Evolutionary conservation across 306 rosid species (phyloP), one percentile per base, ranked within the genome.

Genomic region (Dryas octopetala): DNA sequence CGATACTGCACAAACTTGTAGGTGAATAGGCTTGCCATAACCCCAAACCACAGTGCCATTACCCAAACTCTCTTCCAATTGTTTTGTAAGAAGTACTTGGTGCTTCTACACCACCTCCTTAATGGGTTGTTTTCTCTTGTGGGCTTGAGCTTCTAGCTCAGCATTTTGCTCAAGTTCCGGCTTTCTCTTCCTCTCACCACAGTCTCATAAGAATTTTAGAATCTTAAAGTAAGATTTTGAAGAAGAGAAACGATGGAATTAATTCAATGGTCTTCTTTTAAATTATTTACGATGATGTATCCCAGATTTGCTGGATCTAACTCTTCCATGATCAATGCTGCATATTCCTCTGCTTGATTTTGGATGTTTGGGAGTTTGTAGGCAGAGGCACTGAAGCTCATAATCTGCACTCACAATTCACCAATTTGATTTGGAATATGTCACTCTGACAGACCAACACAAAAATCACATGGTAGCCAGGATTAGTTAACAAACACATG

Each of bases 241-340:
- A 28, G 32, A 28, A 28, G 32, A 28, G 32, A 28, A 28, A 28
- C 0, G 32, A 28, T 28, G 32, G 32, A 2, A 28, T 28, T 28
- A 28, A 28, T 28, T 28, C 32, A 51, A 14, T 14, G 14, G 12
- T 61, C 74, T 51, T 58, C n/a, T 55, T 55, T 76, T 81, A 13
- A 6, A 5, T 23, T 11, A 13, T 11, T 19, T 57, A 89, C 95
- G 91, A 74, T 80, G 83, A 89, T 86, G 82, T 85, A 82, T 76
- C 89, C 90, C n/a, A 81, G 74, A 5, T 62, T 82, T 26, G 85
- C 88, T 64, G 90, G 90, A 79, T 89, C 95, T 50, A 87, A 75
- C 76, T 89, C 95, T 75, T 89, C 95, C 95, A 89, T 87, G 76
- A 89, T 86, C 79, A 89, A 71, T 66, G 95, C 95, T 0, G 95